Evolutionary conservation across 495 filamentous ascomycete species (phyloP), one percentile per base, ranked within the genome.

Genomic region (Aspergillus taichungensis): DNA sequence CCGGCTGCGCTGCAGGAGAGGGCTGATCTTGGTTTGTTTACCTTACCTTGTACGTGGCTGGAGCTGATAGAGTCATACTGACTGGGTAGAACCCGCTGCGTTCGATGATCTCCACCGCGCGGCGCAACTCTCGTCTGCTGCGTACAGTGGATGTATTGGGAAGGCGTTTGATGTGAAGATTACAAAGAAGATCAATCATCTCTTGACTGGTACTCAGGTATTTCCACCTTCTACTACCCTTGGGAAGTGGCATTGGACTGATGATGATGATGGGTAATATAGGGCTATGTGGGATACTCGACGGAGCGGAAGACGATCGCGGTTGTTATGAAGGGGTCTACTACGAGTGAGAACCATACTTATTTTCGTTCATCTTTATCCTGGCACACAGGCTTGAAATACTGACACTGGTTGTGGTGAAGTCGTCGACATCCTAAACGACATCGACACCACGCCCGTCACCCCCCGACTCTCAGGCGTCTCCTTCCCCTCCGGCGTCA

Each of bases 51-150:
- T 24, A 24, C 18, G 1, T 24, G 18, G 18, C 1, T 24, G 18
- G 18, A 24, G 18, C 18, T 24, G 18, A 24, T 4, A 24, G 18
- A 24, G 4, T 24, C 4, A 24, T 24, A n/a, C 29, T 35, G 33
- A 34, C 10, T 3, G 7, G 9, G 55, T 8, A 65, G 61, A 54
- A n/a, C 10, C 57, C 7, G 34, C 40, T 13, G 55, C 50, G 6
- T 66, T 54, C 18, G 6, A 42, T 6, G 48, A 51, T n/a, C 48
- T 66, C 18, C 49, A 47, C 11, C 54, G 62, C 34, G 54, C 58
- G 8, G 62, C 62, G n/a, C 35, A 66, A n/a, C 53, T 66, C 5
- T 62, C 62, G 6, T 66, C 62, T 8, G 62, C 60, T 33, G 62
- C 60, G 6, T 63, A 64, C 38, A 57, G 48, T 4, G 60, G 59